Conservation (phyloP, 2,329 filamentous ascomycete genomes). For the Ophiostoma sp. region DNA sequence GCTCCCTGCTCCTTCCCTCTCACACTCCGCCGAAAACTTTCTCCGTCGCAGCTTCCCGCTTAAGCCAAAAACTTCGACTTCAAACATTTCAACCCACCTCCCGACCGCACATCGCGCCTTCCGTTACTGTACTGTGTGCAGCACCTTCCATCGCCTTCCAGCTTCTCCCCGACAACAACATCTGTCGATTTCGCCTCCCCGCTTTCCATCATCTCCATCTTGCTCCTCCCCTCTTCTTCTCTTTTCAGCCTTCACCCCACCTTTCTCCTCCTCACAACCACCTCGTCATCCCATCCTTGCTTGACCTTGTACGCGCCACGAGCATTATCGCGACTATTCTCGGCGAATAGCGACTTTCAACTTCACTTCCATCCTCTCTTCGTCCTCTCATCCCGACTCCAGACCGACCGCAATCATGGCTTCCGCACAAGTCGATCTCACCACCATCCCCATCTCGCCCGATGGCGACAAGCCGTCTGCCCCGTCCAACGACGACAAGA, state of each 20-base stretch:
- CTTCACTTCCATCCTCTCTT: neutral
- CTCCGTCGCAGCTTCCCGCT: conserved; percentile 19
- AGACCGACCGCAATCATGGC: conserved; percentile 34
- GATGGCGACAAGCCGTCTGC: conserved; percentile 53
- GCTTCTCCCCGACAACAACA: neutral
- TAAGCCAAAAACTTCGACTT: conserved; percentile 15
- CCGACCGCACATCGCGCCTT: conserved; percentile 16
- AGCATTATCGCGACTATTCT: neutral
- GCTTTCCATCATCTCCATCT: neutral
- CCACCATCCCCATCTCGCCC: conserved; percentile 62
- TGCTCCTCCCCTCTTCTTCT: neutral
- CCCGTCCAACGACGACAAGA: conserved; percentile 44
- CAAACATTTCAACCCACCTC: neutral
- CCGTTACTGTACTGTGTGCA: conserved; percentile 24
- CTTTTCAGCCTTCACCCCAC: neutral
- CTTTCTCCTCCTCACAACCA: conserved; percentile 1
- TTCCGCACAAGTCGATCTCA: conserved; percentile 57
- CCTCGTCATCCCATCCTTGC: neutral
- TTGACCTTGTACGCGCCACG: neutral
- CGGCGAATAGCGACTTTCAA: neutral
- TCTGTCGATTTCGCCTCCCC: neutral
- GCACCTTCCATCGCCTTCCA: conserved; percentile 18
- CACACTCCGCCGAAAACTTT: conserved; percentile 11
- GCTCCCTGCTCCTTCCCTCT: neutral
- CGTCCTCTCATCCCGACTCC: neutral